Percentiles rank a stretch among this genome's conserved stretches.
phyloP scores from a whole-genome alignment of 2,329 filamentous ascomycete species.

The Alternaria arborescens region DNA sequence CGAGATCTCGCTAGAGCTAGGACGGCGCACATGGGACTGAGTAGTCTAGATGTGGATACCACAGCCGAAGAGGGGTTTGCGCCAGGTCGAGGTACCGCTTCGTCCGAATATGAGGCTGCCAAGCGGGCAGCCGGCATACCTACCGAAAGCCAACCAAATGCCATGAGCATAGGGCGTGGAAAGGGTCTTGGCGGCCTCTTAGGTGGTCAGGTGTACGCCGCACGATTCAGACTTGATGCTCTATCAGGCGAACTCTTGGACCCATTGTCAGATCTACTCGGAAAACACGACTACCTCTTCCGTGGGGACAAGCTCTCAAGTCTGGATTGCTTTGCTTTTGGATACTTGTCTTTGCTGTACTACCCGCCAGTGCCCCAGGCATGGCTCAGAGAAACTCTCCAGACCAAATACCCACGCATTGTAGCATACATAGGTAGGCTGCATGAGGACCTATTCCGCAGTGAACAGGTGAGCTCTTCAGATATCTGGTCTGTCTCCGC shows the following conservation, averaged over 20 bases:
- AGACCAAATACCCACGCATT: slow-evolving; percentile 56
- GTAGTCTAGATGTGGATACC: slow-evolving; percentile 56
- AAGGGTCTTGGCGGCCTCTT: slow-evolving; percentile 70
- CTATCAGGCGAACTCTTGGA: slow-evolving; percentile 74
- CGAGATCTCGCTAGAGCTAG: slow-evolving; percentile 74
- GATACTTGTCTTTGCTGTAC: slow-evolving; percentile 79
- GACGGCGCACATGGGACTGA: slow-evolving; percentile 64
- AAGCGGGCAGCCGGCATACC: slow-evolving; percentile 50
- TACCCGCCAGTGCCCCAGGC: slow-evolving; percentile 67
- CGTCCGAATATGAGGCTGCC: slow-evolving; percentile 48
- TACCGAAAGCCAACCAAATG: slow-evolving; percentile 41
- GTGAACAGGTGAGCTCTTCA: slow-evolving; percentile 30
- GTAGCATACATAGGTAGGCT: slow-evolving; percentile 51
- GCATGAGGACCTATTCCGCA: slow-evolving; percentile 36
- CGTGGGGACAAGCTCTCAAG: slow-evolving; percentile 63
- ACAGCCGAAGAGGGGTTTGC: slow-evolving; percentile 47
- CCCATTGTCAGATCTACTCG: slow-evolving; percentile 71
- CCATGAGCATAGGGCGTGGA: slow-evolving; percentile 63
- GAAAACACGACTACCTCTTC: slow-evolving; percentile 65
- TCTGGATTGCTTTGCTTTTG: slow-evolving; percentile 82
- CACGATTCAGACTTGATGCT: slow-evolving; percentile 78
- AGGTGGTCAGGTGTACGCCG: slow-evolving; percentile 72
- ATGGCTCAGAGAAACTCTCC: slow-evolving; percentile 68
- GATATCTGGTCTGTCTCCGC: slow-evolving; percentile 42
- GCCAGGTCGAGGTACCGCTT: slow-evolving; percentile 42